Evolutionary conservation across 805 yeast species (phyloP), one percentile per base, ranked within the genome.

Genomic region (Saturnispora diversa): DNA sequence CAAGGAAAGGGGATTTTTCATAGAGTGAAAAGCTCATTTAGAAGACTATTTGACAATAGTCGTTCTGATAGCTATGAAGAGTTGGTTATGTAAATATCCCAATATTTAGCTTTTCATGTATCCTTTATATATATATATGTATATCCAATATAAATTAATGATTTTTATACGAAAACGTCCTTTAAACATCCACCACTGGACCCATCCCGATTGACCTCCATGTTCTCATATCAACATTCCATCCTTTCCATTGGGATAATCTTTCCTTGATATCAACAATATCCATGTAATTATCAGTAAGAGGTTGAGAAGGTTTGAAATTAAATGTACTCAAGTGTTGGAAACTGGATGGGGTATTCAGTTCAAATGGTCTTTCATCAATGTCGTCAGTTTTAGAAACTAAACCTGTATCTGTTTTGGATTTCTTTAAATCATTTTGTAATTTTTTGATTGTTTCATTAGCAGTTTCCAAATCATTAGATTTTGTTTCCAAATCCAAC

Each of bases 191-290:
- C 6, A 39, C 31, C 2, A 39, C 37, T 9, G 84, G 79, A 2
- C 87, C 87, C 38, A 71, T 63, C 1, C 85, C 86, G 13, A 75
- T 66, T 38, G 79, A 72, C 54, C 81, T 70, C 97, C 97, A 88
- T 11, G 57, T 51, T 20, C 84, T 70, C 94, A 88, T 84, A 53
- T 88, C 95, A 3, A 86, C 72, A 53, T 81, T 85, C 87, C 88
- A 88, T 36, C 75, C 77, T 48, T 77, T 78, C 94, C 94, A 88
- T 48, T 75, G 76, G 54, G 69, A 66, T 48, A 88, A 60, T 33
- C 72, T 67, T 40, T 76, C 79, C 46, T 71, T 66, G 47, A 75
- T 68, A 50, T 75, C 77, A 10, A 70, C 70, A 6, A 75, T 72
- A 45, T 73, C 74, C 23, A 71, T 54, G 39, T 67, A 66, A 31